Evolutionary conservation across 1,284 basidiomycete genomes (phyloP).

Genomic region (Pseudozyma thailandica): DNA sequence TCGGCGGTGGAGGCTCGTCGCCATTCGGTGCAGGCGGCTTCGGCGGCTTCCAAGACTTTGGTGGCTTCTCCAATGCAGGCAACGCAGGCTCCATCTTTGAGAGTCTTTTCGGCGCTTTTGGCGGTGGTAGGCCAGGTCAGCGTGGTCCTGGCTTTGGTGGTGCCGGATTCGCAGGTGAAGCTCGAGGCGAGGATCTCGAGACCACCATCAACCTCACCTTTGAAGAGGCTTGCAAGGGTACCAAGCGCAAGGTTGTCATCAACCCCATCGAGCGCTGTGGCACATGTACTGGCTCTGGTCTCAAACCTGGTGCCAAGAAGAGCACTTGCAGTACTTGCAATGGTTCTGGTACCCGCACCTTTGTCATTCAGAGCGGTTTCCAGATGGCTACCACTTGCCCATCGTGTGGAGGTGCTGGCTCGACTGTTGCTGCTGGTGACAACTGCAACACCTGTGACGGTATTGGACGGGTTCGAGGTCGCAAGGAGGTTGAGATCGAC

Average conservation of each 20-base stretch:
- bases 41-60: conserved; percentile 70
- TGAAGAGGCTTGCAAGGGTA: conserved; percentile 91
- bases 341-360: conserved; percentile 88
- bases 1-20: conserved; percentile 70
- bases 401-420: conserved; percentile 84
- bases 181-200: conserved; percentile 86
- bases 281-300: conserved; percentile 85
- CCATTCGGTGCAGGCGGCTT: conserved; percentile 77
- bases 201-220: conserved; percentile 82
- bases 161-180: conserved; percentile 69
- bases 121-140: conserved; percentile 57
- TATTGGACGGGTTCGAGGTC: conserved; percentile 84
- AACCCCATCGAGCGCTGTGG: conserved; percentile 85
- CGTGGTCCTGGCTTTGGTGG: conserved; percentile 68
- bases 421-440: conserved; percentile 80
- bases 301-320: conserved; percentile 87
- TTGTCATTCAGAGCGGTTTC: conserved; percentile 92
- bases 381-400: conserved; percentile 95
- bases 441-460: conserved; percentile 86
- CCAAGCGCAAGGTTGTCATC: conserved; percentile 80
- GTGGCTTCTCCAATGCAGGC: conserved; percentile 71
- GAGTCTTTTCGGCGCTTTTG: conserved; percentile 78
- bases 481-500: conserved; percentile 82
- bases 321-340: conserved; percentile 82
- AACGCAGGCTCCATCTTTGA: conserved; percentile 77